Evolutionary conservation across 495 filamentous ascomycete genomes (phyloP).

Genomic region (Evernia prunastri): DNA sequence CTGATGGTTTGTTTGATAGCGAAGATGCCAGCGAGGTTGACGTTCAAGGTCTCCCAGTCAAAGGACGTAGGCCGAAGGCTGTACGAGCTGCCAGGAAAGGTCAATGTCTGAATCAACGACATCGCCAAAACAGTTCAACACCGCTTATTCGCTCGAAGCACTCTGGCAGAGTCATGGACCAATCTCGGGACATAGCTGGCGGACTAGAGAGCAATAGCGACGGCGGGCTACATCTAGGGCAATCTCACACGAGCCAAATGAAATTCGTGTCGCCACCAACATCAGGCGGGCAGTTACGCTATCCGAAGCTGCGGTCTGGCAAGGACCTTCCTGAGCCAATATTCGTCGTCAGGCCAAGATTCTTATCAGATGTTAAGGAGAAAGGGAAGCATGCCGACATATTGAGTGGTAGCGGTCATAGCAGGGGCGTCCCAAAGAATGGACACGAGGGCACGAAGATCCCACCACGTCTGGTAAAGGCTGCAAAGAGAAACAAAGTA

Average conservation of each 20-base stretch:
- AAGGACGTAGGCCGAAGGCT: not conserved
- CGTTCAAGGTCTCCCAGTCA: not conserved
- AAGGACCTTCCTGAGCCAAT: constrained; percentile 10
- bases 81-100: not conserved
- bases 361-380: not conserved
- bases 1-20: constrained; percentile 1
- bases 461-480: not conserved
- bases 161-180: not conserved
- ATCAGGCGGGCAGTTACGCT: not conserved
- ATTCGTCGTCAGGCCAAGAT: constrained; percentile 9
- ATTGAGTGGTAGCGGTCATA: not conserved
- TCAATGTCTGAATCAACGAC: not conserved
- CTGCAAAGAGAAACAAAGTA: not conserved
- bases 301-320: constrained; percentile 9
- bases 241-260: not conserved
- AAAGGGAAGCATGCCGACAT: not conserved
- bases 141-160: not conserved
- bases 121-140: not conserved
- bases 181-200: not conserved
- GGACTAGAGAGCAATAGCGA: not conserved
- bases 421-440: not conserved
- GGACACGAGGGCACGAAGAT: not conserved
- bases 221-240: not conserved
- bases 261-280: not conserved
- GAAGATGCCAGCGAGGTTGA: constrained; percentile 15